A percentile compares a stretch with the other conserved stretches of the same genome.
phyloP scores from a whole-genome alignment of 139 green algal genomes.

The Haematococcus sp. region DNA sequence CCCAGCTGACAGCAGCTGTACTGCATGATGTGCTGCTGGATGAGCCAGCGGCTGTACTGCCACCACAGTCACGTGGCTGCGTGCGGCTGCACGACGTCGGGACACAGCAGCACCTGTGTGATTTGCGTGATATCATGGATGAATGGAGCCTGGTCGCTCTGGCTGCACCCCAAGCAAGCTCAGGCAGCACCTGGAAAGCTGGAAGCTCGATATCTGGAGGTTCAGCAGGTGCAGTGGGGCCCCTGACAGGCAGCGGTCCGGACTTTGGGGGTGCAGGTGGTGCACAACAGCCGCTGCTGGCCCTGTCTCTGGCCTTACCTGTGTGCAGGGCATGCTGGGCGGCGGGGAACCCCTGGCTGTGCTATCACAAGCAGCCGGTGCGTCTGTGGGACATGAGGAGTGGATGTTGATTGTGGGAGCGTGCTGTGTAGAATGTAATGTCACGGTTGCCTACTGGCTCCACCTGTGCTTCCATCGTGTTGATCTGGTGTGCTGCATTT shows the following conservation, averaged over 20 bases:
- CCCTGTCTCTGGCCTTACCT: slow-evolving; percentile 5
- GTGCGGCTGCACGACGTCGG: slow-evolving; percentile 10
- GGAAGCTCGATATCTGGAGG: too few relatives aligned
- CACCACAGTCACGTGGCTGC: too few relatives aligned
- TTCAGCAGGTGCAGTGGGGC: background rate
- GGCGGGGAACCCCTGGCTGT: slow-evolving; percentile 19
- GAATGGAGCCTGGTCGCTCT: background rate
- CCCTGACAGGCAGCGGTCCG: too few relatives aligned
- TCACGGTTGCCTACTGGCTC: background rate
- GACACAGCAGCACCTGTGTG: slow-evolving; percentile 1
- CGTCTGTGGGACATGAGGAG: background rate
- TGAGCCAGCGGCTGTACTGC: too few relatives aligned
- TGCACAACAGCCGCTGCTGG: slow-evolving; percentile 23
- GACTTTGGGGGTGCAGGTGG: too few relatives aligned
- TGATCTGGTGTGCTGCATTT: too few relatives aligned
- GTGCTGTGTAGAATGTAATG: background rate
- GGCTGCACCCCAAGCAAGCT: too few relatives aligned
- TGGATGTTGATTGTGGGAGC: background rate
- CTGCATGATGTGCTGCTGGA: too few relatives aligned
- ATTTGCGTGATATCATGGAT: slow-evolving; percentile 2
- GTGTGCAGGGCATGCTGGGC: slow-evolving; percentile 14
- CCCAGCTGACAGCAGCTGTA: too few relatives aligned
- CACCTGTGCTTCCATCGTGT: too few relatives aligned
- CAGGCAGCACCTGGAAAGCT: too few relatives aligned
- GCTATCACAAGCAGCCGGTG: slow-evolving; percentile 39